phyloP scores from a whole-genome alignment of 352 stramenopile species.

The Aphanomyces euteiches region DNA sequence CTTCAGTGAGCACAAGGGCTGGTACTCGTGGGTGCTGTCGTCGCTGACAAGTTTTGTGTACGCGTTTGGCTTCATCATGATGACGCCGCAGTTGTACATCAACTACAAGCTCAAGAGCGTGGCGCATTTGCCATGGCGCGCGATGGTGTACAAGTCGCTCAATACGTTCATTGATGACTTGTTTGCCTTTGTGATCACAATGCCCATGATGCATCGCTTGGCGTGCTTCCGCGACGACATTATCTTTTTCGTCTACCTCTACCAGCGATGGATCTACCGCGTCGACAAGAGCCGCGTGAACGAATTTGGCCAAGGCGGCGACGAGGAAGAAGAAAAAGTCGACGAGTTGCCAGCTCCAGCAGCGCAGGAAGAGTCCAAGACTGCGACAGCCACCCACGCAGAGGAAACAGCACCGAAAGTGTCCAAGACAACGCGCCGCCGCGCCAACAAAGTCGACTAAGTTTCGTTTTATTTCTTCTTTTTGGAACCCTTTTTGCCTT shows the following conservation, averaged over 20 bases:
- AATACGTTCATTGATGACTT: slow-evolving; percentile 99
- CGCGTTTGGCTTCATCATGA: slow-evolving; percentile 99
- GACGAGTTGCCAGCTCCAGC: slow-evolving; percentile 27
- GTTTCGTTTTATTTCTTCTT: slow-evolving; percentile 36
- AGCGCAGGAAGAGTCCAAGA: neutral
- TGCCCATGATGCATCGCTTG: slow-evolving; percentile 97
- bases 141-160: slow-evolving; percentile 97
- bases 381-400: neutral
- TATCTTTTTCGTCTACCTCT: slow-evolving; percentile 99
- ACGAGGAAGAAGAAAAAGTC: slow-evolving; percentile 39
- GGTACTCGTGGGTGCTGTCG: slow-evolving; percentile 97
- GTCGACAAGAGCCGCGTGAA: slow-evolving; percentile 90
- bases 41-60: slow-evolving; percentile 98
- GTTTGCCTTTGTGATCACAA: slow-evolving; percentile 97
- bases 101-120: slow-evolving; percentile 98
- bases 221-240: slow-evolving; percentile 98
- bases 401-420: neutral
- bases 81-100: slow-evolving; percentile 98
- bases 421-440: neutral
- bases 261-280: slow-evolving; percentile 97
- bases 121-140: slow-evolving; percentile 94
- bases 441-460: slow-evolving; percentile 19
- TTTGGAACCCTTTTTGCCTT: slow-evolving; percentile 32
- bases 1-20: slow-evolving; percentile 92
- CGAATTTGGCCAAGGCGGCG: slow-evolving; percentile 88